Conservation (phyloP, 352 stramenopile species). For the Phytophthora melonis region DNA sequence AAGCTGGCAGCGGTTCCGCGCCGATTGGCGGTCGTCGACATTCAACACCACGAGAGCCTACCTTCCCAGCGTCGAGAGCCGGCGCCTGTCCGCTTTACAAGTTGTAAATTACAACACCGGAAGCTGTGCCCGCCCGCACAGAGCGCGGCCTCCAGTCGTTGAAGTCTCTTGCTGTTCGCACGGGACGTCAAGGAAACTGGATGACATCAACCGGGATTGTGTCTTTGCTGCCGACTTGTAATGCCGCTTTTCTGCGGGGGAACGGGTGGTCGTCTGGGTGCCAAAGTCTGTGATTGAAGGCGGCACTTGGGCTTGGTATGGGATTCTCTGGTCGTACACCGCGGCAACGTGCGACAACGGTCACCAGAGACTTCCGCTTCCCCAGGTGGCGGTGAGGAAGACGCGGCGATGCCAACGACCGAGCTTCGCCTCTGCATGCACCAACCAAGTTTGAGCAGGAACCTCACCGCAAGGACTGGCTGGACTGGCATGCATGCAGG, state of each 20-base stretch:
- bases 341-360: constrained; percentile 17
- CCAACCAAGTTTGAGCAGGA: background rate
- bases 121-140: constrained; percentile 11
- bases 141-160: constrained; percentile 10
- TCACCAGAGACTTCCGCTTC: constrained; percentile 9
- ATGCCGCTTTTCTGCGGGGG: constrained; percentile 7
- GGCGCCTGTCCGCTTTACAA: constrained; percentile 10
- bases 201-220: constrained; percentile 22
- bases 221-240: constrained; percentile 21
- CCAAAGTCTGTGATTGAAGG: constrained; percentile 10
- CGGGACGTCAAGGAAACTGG: constrained; percentile 3
- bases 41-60: constrained; percentile 23
- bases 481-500: background rate
- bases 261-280: constrained; percentile 2
- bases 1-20: background rate
- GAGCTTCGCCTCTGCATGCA: constrained; percentile 5
- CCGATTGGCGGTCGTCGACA: background rate
- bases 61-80: constrained; percentile 16
- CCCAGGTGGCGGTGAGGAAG: constrained; percentile 30
- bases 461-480: background rate
- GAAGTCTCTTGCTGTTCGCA: constrained; percentile 25
- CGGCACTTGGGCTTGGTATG: background rate
- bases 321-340: constrained; percentile 3
- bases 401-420: constrained; percentile 2
- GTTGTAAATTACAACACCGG: constrained; percentile 26